Evolutionary conservation across 2,329 filamentous ascomycete genomes (phyloP).

Genomic region (Ophiocordyceps sinensis): DNA sequence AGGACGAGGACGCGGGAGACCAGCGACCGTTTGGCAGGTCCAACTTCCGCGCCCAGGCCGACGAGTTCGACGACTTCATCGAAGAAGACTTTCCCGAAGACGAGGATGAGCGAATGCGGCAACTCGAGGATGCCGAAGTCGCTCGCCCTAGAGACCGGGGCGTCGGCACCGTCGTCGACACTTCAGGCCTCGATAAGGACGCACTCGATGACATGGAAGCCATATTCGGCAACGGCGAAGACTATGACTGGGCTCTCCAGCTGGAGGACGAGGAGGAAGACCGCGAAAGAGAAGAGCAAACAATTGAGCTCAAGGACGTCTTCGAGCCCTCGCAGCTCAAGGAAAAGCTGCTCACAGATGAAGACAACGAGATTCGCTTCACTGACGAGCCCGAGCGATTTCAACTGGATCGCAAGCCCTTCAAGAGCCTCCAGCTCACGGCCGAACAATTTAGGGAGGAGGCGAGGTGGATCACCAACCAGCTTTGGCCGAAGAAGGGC

Average conservation of each 20-base stretch:
- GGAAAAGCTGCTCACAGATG: slow-evolving; percentile 89
- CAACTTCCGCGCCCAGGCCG: slow-evolving; percentile 45
- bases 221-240: slow-evolving; percentile 89
- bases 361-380: slow-evolving; percentile 80
- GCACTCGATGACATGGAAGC: slow-evolving; percentile 91
- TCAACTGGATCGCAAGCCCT: slow-evolving; percentile 79
- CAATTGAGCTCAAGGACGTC: slow-evolving; percentile 88
- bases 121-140: slow-evolving; percentile 78
- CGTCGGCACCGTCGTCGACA: slow-evolving; percentile 57
- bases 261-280: slow-evolving; percentile 78
- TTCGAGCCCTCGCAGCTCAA: slow-evolving; percentile 92
- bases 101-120: slow-evolving; percentile 59
- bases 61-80: slow-evolving; percentile 92
- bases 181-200: slow-evolving; percentile 76
- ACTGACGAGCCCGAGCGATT: slow-evolving; percentile 88
- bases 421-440: slow-evolving; percentile 66
- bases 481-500: slow-evolving; percentile 79
- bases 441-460: slow-evolving; percentile 85
- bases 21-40: slow-evolving; percentile 36
- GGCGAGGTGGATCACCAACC: slow-evolving; percentile 77
- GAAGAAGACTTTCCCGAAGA: slow-evolving; percentile 89
- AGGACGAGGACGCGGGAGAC: slow-evolving; percentile 61
- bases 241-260: slow-evolving; percentile 89
- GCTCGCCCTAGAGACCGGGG: slow-evolving; percentile 63
- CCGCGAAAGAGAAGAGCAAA: slow-evolving; percentile 63